Conservation (phyloP, 148 eudicot genomes). For the Chenopodium berlandieri region DNA sequence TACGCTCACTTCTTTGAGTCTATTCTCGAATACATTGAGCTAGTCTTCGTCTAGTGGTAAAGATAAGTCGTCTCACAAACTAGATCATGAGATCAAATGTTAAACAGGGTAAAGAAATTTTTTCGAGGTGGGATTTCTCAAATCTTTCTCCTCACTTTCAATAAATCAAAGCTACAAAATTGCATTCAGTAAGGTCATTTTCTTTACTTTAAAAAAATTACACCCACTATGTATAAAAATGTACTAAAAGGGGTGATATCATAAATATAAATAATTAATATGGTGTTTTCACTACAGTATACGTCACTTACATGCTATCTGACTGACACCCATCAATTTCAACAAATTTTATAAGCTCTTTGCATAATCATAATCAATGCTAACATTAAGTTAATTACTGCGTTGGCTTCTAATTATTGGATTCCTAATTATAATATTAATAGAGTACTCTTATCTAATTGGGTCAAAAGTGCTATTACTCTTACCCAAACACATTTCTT, state of each 20-base stretch:
- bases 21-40: neutral
- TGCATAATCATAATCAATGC: conserved; percentile 14
- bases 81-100: too few relatives aligned
- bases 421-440: neutral
- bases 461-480: conserved; percentile 15
- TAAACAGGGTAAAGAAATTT: too few relatives aligned
- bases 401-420: conserved; percentile 29
- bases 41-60: too few relatives aligned
- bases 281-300: neutral
- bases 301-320: conserved; percentile 18
- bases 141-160: too few relatives aligned
- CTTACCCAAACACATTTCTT: conserved; percentile 5
- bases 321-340: conserved; percentile 30
- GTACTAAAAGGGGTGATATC: too few relatives aligned
- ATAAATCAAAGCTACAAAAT: too few relatives aligned
- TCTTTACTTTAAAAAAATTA: too few relatives aligned
- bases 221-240: too few relatives aligned
- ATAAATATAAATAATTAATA: neutral
- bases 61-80: too few relatives aligned
- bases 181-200: too few relatives aligned
- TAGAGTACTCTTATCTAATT: neutral
- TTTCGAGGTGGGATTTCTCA: too few relatives aligned
- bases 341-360: conserved; percentile 18
- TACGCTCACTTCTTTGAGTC: neutral
- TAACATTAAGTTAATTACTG: conserved; percentile 15